Base-by-base conservation (phyloP, 306 rosid genomes). In the Citrullus amarus region DNA sequence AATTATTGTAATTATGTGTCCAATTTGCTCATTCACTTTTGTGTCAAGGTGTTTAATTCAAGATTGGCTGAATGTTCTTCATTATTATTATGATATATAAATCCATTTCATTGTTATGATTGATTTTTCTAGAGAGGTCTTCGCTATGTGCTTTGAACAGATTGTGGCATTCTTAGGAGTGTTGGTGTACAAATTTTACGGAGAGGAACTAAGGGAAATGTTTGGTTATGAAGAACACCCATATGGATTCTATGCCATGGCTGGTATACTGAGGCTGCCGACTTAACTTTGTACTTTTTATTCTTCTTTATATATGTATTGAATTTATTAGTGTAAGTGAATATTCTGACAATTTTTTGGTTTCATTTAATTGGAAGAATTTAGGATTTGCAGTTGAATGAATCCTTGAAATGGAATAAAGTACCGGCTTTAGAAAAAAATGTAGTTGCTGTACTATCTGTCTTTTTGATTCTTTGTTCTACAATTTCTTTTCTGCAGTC, bases 161-260 rank as follows among this genome's bases (percentile, higher is more conserved):
- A 89, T 95, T 82, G 97, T 95, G 77, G 97, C 99, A 83, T 91
- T 89, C 86, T 85, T 95, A 88, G 99, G 97, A 51, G 92, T 92
- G 82, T 88, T 95, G 86, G 91, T 95, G 66, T 95, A 95, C 87
- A 95, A 92, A 82, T 91, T 95, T 84, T 95, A 92, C 75, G 99
- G 99, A 75, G 97, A 95, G 56, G 99, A 95, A 74, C 87, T 92
- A 36, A 86, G 97, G 81, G 99, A 95, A 87, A 92, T 95, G 97
- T 95, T 95, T 86, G 99, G 99, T 66, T 95, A 95, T 62, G 98
- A 92, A 89, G 97, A 95, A 84, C 99, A 95, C 87, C 98, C 99
- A 2, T 92, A 92, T 86, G 99, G 95, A 67, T 95, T 95, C 85
- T 95, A 95, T 77, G 89, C 94, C 22, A 88, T 95, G 99, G 98